phyloP scores from a whole-genome alignment of 768 basidiomycete genomes.

The Russula earlei region DNA sequence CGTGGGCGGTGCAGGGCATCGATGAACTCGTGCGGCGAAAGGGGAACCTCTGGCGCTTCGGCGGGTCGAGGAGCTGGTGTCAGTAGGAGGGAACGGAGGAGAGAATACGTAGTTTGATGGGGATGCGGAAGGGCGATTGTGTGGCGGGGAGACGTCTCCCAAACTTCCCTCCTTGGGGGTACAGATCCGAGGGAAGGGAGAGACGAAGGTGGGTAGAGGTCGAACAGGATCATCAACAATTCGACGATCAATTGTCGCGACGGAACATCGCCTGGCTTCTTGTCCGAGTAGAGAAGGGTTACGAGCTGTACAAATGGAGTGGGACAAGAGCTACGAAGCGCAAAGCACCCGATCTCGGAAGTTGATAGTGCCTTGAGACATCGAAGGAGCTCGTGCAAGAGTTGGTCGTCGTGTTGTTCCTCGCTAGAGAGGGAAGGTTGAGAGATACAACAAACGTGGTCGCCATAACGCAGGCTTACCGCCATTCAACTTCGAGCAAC shows the following conservation, averaged over 20 bases:
- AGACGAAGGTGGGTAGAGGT: conserved; percentile 70
- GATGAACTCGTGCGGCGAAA: conserved; percentile 77
- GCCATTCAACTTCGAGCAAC: conserved; percentile 93
- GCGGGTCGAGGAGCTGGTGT: conserved; percentile 58
- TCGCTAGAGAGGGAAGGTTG: conserved; percentile 46
- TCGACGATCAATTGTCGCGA: conserved; percentile 88
- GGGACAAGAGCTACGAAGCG: conserved; percentile 82
- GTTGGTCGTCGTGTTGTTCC: conserved; percentile 95
- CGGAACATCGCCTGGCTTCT: conserved; percentile 91
- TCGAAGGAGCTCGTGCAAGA: conserved; percentile 83
- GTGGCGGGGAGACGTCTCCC: conserved; percentile 34
- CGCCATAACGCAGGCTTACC: conserved; percentile 37
- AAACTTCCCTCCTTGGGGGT: conserved; percentile 10
- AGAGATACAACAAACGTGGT: not conserved
- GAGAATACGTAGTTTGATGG: conserved; percentile 62
- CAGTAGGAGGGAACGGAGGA: conserved; percentile 67
- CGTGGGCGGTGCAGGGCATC: conserved; percentile 57
- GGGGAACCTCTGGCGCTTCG: conserved; percentile 49
- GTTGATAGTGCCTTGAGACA: conserved; percentile 93
- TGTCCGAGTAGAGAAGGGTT: conserved; percentile 86
- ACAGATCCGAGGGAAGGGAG: conserved; percentile 43
- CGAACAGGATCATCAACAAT: conserved; percentile 77
- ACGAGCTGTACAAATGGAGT: conserved; percentile 82
- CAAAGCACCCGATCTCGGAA: conserved; percentile 79
- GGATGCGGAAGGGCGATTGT: conserved; percentile 61